A percentile compares a stretch with the other conserved stretches of the same genome.
Evolutionary conservation across 2,329 filamentous ascomycete species (phyloP).

Genomic region (Botrytis squamosa): DNA sequence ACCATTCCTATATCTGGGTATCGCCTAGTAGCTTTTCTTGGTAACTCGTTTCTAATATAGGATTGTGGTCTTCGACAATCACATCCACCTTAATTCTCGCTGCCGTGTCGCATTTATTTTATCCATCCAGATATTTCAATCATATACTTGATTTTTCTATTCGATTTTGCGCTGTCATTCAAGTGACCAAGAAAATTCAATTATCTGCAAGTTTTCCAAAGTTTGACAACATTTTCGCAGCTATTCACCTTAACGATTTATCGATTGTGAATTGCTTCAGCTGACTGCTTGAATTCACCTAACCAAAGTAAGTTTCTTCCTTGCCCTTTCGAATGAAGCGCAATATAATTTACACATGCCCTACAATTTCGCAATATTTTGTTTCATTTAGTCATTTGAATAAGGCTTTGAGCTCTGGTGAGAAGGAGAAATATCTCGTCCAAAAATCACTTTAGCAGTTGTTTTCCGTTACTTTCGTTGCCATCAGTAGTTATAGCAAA

Average conservation of each 20-base stretch:
- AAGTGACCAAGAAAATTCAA: neutral
- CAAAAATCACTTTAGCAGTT: neutral
- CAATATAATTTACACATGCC: neutral
- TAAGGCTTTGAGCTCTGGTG: no score
- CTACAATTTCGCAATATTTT: neutral
- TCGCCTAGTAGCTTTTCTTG: neutral
- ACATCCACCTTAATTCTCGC: neutral
- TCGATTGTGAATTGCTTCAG: neutral
- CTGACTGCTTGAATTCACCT: neutral
- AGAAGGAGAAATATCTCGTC: neutral
- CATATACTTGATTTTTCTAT: neutral
- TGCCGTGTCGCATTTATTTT: neutral
- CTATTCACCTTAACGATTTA: neutral
- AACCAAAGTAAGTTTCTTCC: neutral
- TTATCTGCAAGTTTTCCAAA: neutral
- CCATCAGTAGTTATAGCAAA: neutral
- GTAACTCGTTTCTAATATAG: neutral
- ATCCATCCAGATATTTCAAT: neutral
- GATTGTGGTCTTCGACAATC: neutral
- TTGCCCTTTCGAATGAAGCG: neutral
- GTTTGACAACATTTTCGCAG: neutral
- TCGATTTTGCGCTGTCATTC: neutral
- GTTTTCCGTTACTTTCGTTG: neutral
- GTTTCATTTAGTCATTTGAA: neutral
- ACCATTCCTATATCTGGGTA: neutral